Conservation (phyloP, 345 rosid species). For the Eucalyptus erythrocorys region DNA sequence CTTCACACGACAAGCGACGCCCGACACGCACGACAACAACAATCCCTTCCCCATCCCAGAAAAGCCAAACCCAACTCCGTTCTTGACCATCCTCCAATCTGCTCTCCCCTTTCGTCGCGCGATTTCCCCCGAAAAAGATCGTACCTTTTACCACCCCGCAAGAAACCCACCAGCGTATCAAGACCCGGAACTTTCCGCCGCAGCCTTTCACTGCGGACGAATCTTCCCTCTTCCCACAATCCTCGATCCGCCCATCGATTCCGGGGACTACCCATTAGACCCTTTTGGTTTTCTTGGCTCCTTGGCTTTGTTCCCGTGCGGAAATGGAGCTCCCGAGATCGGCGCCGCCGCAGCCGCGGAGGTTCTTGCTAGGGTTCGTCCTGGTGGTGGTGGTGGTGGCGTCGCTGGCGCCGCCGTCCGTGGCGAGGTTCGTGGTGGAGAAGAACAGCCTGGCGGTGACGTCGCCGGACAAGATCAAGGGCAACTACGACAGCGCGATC, state of each 20-base stretch:
- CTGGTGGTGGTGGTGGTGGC: conserved; percentile 6
- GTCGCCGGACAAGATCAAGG: conserved; percentile 88
- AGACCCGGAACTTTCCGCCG: background rate
- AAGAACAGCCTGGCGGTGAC: conserved; percentile 85
- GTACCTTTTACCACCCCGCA: background rate
- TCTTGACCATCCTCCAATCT: background rate
- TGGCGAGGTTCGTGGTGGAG: conserved; percentile 84
- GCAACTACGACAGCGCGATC: conserved; percentile 79
- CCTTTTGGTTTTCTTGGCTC: background rate
- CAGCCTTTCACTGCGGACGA: background rate
- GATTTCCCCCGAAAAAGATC: background rate
- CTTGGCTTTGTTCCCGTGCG: background rate
- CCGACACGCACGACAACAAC: background rate
- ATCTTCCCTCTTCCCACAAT: background rate
- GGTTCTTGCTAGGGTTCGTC: conserved; percentile 11
- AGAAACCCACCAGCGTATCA: background rate
- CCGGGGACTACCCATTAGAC: background rate
- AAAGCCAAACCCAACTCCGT: background rate
- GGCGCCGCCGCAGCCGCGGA: background rate
- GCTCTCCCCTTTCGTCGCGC: background rate
- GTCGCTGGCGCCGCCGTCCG: background rate
- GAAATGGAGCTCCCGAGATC: conserved; percentile 13
- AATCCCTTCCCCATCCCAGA: background rate
- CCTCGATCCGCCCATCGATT: background rate
- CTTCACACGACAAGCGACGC: background rate